Percentiles rank a stretch among this genome's conserved stretches.
These are phyloP conservation scores for Corynascus novoguineensis DNA, from an alignment of 495 filamentous ascomycete species.

Conservation along the genomic window DNA sequence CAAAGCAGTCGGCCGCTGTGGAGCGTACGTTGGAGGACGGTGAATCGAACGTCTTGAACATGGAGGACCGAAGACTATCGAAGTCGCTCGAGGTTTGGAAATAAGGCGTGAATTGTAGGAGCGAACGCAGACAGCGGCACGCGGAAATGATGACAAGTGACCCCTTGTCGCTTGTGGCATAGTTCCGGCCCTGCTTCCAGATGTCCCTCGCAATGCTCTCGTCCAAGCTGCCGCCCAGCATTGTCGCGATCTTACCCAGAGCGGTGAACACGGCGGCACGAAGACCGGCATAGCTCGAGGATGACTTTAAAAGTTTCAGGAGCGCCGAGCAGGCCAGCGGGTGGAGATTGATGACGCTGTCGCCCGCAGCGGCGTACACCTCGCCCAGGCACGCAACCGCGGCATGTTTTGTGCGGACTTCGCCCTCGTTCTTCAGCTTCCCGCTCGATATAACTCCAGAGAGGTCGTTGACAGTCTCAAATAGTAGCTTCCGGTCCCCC, in stretches of 20 bases:
- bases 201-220: slow-evolving; percentile 80
- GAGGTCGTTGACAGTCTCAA: slow-evolving; percentile 89
- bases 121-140: slow-evolving; percentile 70
- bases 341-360: slow-evolving; percentile 85
- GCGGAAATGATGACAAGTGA: slow-evolving; percentile 73
- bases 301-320: slow-evolving; percentile 73
- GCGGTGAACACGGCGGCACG: slow-evolving; percentile 78
- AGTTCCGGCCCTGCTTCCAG: slow-evolving; percentile 84
- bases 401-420: slow-evolving; percentile 65
- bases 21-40: slow-evolving; percentile 65
- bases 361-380: slow-evolving; percentile 81
- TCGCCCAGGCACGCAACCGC: slow-evolving; percentile 85
- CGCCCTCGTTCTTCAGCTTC: slow-evolving; percentile 72
- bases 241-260: slow-evolving; percentile 66
- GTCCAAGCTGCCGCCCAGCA: slow-evolving; percentile 70
- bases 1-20: slow-evolving; percentile 82
- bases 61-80: slow-evolving; percentile 68
- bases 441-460: slow-evolving; percentile 66
- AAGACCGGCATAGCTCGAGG: slow-evolving; percentile 73
- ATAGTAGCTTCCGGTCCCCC: slow-evolving; percentile 86
- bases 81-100: slow-evolving; percentile 92
- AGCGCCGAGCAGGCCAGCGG: slow-evolving; percentile 63
- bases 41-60: slow-evolving; percentile 84
- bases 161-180: slow-evolving; percentile 74
- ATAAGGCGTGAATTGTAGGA: slow-evolving; percentile 64